Conservation (phyloP, 352 stramenopile species). For the Phytopythium boreale region DNA sequence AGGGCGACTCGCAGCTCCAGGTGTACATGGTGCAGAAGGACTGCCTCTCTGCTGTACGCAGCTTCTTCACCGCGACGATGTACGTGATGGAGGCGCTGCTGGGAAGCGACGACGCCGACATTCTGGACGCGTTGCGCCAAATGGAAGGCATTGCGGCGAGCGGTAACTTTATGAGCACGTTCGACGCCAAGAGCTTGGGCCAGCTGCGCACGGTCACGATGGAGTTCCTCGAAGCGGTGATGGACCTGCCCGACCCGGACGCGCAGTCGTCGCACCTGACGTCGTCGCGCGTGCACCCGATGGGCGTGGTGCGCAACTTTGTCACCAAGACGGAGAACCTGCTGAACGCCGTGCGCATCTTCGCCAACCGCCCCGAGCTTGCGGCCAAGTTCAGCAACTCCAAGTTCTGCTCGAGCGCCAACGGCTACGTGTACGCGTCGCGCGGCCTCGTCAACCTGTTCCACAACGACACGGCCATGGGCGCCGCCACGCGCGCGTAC, state of each 20-base stretch:
- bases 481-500: conserved; percentile 66
- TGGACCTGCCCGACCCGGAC: conserved; percentile 67
- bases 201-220: conserved; percentile 57
- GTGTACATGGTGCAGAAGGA: conserved; percentile 71
- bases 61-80: conserved; percentile 73
- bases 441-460: conserved; percentile 78
- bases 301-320: conserved; percentile 74
- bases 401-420: conserved; percentile 73
- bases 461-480: conserved; percentile 72
- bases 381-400: conserved; percentile 63
- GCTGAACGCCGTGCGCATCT: conserved; percentile 54
- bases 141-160: conserved; percentile 62
- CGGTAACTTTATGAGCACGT: conserved; percentile 65
- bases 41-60: conserved; percentile 63
- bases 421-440: conserved; percentile 75
- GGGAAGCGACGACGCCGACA: conserved; percentile 57
- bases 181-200: conserved; percentile 47
- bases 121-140: conserved; percentile 56
- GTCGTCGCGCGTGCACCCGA: conserved; percentile 58
- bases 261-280: conserved; percentile 44
- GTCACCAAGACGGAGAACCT: conserved; percentile 72
- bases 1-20: conserved; percentile 62
- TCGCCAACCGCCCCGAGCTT: conserved; percentile 51
- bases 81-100: conserved; percentile 70
- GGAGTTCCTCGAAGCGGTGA: conserved; percentile 71